Base-by-base conservation (phyloP, 2,329 filamentous ascomycete genomes). In the Xylaria sp. region DNA sequence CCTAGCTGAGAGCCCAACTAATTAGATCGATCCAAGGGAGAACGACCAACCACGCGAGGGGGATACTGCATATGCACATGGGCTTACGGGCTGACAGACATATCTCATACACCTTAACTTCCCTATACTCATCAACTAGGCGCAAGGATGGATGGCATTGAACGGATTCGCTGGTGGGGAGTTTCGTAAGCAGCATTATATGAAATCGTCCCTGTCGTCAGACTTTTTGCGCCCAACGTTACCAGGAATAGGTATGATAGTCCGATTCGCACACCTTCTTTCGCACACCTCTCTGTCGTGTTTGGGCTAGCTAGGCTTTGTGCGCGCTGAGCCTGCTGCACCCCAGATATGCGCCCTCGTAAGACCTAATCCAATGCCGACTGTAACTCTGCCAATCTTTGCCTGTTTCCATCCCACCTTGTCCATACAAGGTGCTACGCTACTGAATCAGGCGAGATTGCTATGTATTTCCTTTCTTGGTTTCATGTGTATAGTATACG, bases 1-100 rank as follows among this genome's bases (percentile, higher is more conserved):
- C 66, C 66, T 66, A 54, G 59, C 59, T 65, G 51, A 28, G 20
- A 62, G 66, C 66, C 66, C 62, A 56, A 62, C 66, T 42, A 46
- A 31, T 46, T 20, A 42, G 13, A 31, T 57, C 15, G 13, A 31
- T 57, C 15, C 10, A 26, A 28, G 38, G n/a, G 11, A 42, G 17
- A 20, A 33, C 23, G 49, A 51, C 9, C 20, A 57, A 51, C 9
- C 20, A 53, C 13, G 38, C 33, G 33, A 61, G 58, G 65, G 65
- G 65, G 62, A 53, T 57, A 9, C 23, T 48, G 33, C 44, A 60
- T 28, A 42, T 61, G 49, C 57, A 58, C 54, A 54, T 31, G 26
- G 40, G 65, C 59, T 63, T 33, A 59, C 56, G 23, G 40, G 56
- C 56, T 59, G 56, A 59, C 56, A 59, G 23, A 28, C 23, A 1